Conservation (phyloP, 2,329 filamentous ascomycete genomes). For the Calonectria pauciramosa region DNA sequence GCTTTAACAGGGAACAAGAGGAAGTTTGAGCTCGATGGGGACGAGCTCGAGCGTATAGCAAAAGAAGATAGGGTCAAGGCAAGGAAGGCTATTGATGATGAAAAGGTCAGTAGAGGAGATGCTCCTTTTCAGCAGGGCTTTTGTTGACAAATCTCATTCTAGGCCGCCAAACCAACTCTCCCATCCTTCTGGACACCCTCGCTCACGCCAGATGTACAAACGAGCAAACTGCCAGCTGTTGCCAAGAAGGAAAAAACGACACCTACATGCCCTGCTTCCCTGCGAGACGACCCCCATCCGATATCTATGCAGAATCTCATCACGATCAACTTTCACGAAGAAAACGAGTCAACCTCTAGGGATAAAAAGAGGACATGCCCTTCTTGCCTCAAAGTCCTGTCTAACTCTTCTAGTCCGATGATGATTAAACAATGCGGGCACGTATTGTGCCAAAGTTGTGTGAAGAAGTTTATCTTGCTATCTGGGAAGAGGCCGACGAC, state of each 20-base stretch:
- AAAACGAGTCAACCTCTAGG: constrained; percentile 64
- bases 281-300: constrained; percentile 74
- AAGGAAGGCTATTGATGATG: constrained; percentile 77
- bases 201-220: constrained; percentile 73
- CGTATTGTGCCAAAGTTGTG: constrained; percentile 88
- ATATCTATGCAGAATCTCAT: constrained; percentile 86
- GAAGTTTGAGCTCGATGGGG: constrained; percentile 81
- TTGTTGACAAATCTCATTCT: constrained; percentile 32
- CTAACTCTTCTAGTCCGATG: constrained; percentile 85
- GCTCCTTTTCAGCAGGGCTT: background rate
- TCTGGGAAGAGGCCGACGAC: constrained; percentile 55
- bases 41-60: constrained; percentile 79
- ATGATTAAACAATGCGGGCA: constrained; percentile 92
- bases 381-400: constrained; percentile 85
- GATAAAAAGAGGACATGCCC: constrained; percentile 75
- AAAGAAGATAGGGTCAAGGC: constrained; percentile 78
- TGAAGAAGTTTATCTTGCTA: constrained; percentile 84
- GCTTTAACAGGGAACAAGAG: constrained; percentile 66
- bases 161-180: constrained; percentile 75
- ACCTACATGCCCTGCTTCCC: constrained; percentile 84
- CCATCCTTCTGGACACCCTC: constrained; percentile 96
- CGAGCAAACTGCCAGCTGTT: constrained; percentile 65
- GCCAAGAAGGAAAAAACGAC: constrained; percentile 74
- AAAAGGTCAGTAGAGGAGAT: constrained; percentile 67
- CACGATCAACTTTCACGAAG: constrained; percentile 81